A percentile compares a stretch with the other conserved stretches of the same genome.
phyloP scores from a whole-genome alignment of 2,329 filamentous ascomycete genomes.

The Sporothrix inflata region DNA sequence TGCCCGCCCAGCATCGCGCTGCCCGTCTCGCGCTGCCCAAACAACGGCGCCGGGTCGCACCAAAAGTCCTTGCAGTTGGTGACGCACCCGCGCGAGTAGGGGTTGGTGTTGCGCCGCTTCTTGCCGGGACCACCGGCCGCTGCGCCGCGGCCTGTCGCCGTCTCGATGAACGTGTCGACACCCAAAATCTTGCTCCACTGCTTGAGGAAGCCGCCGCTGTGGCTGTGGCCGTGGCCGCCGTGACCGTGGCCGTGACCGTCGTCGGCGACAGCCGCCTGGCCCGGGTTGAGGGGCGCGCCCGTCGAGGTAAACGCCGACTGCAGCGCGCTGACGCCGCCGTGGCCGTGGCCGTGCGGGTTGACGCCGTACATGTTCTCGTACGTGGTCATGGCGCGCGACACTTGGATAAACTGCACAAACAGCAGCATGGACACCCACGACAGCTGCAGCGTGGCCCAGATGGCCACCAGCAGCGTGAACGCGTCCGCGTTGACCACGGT shows the following conservation, averaged over 20 bases:
- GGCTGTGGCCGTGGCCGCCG: slow-evolving; percentile 46
- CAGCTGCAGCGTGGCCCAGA: slow-evolving; percentile 83
- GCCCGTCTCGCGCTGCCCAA: slow-evolving; percentile 74
- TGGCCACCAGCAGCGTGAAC: slow-evolving; percentile 76
- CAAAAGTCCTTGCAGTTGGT: slow-evolving; percentile 96
- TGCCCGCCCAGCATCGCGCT: slow-evolving; percentile 76
- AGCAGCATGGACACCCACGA: slow-evolving; percentile 98
- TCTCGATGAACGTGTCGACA: slow-evolving; percentile 91
- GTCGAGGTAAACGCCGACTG: slow-evolving; percentile 79
- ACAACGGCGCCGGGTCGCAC: slow-evolving; percentile 84
- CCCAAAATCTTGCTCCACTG: slow-evolving; percentile 85
- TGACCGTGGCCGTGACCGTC: slow-evolving; percentile 50
- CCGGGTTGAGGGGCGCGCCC: slow-evolving; percentile 69
- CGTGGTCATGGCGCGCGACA: slow-evolving; percentile 90
- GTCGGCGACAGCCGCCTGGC: slow-evolving; percentile 63
- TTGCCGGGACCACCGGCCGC: slow-evolving; percentile 56
- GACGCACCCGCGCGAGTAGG: slow-evolving; percentile 81
- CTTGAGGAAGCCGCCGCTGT: slow-evolving; percentile 65
- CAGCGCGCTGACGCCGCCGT: slow-evolving; percentile 52
- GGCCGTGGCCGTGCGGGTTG: slow-evolving; percentile 52
- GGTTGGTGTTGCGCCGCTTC: slow-evolving; percentile 65
- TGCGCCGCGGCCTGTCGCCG: slow-evolving; percentile 80
- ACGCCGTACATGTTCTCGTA: slow-evolving; percentile 94
- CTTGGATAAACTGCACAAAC: slow-evolving; percentile 89
- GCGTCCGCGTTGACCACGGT: slow-evolving; percentile 76